phyloP scores from a whole-genome alignment of 805 yeast genomes.

The Yamadazyma nakazawae region DNA sequence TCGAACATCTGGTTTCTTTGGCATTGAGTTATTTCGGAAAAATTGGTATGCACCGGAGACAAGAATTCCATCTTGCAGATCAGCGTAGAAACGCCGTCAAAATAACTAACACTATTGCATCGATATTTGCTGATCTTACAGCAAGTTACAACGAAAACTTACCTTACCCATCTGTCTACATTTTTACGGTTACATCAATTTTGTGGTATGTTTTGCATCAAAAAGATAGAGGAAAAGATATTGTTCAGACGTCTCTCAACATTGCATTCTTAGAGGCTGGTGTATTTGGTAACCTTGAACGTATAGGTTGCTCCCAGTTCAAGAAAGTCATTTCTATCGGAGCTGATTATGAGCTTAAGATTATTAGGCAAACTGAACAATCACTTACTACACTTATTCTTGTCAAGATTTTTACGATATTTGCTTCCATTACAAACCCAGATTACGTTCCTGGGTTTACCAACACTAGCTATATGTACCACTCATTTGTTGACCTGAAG shows the following conservation, averaged over 20 bases:
- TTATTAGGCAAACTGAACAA: constrained; percentile 19
- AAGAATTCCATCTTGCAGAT: constrained; percentile 33
- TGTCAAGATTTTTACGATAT: constrained; percentile 23
- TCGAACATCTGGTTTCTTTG: constrained; percentile 44
- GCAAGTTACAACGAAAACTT: constrained; percentile 15
- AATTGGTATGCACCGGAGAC: constrained; percentile 47
- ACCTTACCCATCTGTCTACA: constrained; percentile 22
- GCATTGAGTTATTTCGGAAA: constrained; percentile 43
- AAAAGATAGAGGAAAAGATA: constrained; percentile 22
- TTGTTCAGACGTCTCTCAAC: constrained; percentile 37
- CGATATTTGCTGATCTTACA: constrained; percentile 23
- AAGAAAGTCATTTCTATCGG: not conserved
- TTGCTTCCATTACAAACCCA: constrained; percentile 42
- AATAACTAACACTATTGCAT: constrained; percentile 33
- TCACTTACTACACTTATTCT: constrained; percentile 40
- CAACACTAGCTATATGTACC: constrained; percentile 30
- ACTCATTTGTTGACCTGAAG: constrained; percentile 2
- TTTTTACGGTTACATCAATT: constrained; percentile 32
- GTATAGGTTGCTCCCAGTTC: not conserved
- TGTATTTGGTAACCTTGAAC: constrained; percentile 37
- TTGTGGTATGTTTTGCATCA: constrained; percentile 37
- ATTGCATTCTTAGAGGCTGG: constrained; percentile 52
- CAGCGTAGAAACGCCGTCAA: constrained; percentile 41
- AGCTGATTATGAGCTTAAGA: not conserved
- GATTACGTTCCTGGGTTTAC: constrained; percentile 37